A percentile compares a stretch with the other conserved stretches of the same genome.
phyloP scores from a whole-genome alignment of 148 eudicot species.

The Vaccinium myrtillus region DNA sequence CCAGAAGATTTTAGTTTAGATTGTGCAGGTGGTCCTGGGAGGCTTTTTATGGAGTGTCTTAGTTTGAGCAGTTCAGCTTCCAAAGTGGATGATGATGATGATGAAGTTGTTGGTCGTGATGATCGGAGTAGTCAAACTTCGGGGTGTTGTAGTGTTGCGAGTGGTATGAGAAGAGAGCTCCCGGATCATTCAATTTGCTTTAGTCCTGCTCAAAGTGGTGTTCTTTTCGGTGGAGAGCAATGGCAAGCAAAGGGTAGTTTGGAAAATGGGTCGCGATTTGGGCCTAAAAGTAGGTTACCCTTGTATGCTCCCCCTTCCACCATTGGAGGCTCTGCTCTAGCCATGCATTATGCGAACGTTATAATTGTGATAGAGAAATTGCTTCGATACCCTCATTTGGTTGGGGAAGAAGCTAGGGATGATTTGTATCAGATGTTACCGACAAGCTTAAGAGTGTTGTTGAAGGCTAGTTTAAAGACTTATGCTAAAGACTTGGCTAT shows the following conservation, averaged over 20 bases:
- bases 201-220: slow-evolving; percentile 25
- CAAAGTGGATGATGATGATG: slow-evolving; percentile 44
- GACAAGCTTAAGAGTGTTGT: slow-evolving; percentile 53
- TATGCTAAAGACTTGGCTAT: slow-evolving; percentile 65
- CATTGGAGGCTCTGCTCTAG: slow-evolving; percentile 86
- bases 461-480: slow-evolving; percentile 60
- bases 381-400: slow-evolving; percentile 77
- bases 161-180: slow-evolving; percentile 36
- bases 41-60: slow-evolving; percentile 83
- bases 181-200: slow-evolving; percentile 33
- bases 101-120: slow-evolving; percentile 37
- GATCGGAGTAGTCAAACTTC: slow-evolving; percentile 53
- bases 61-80: slow-evolving; percentile 70
- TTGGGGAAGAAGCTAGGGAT: slow-evolving; percentile 91
- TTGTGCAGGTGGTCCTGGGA: slow-evolving; percentile 83
- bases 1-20: slow-evolving; percentile 52
- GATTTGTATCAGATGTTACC: slow-evolving; percentile 94
- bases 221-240: slow-evolving; percentile 33
- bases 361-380: slow-evolving; percentile 79
- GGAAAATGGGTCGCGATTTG: slow-evolving; percentile 30
- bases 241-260: slow-evolving; percentile 21
- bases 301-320: slow-evolving; percentile 61
- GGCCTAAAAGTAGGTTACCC: slow-evolving; percentile 54
- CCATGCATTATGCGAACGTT: slow-evolving; percentile 87
- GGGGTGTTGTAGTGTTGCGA: slow-evolving; percentile 42